Evolutionary conservation across 2,329 filamentous ascomycete species (phyloP), one percentile per base, ranked within the genome.

Genomic region (Ophiostoma sp.): DNA sequence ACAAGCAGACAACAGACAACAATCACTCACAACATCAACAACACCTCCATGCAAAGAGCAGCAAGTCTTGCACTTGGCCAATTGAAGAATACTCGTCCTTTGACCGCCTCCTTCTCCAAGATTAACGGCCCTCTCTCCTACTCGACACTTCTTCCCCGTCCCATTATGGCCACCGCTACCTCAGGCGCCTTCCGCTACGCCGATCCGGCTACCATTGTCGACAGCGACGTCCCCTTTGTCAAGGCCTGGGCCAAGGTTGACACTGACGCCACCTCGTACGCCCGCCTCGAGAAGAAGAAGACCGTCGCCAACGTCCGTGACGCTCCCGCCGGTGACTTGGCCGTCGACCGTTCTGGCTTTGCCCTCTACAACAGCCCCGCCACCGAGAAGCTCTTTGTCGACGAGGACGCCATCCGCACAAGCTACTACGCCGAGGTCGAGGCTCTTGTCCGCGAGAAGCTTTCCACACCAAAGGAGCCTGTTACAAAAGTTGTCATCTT

Each of bases 191-290:
- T 92, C 82, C 85, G 85, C 74, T 89, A 91, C 80, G 88, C 91
- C 75, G 89, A 92, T 78, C 82, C 85, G 0, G 77, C 83, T 0
- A 85, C 85, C 28, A 85, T 82, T 63, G 70, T 72, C 22, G 73
- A 74, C 57, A 72, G 69, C 71, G 75, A 85, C 75, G 81, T 77
- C 4, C 76, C 77, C 19, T 78, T 81, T 76, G 81, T 80, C 71
- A 89, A 89, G 78, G 87, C 89, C 1, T 92, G 90, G 90, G 79
- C 82, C 77, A 92, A 92, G 77, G 90, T 92, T 52, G 90, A 92
- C 78, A 86, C 85, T 0, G 85, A 87, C 57, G 86, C 84, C 19
- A 81, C 81, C n/a, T 89, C 87, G 5, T 91, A 86, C 81, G 80
- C 80, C 28, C 81, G 86, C 17, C 80, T 80, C 45, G 82, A 85